Evolutionary conservation across 768 basidiomycete genomes (phyloP).

Genomic region (Ephemerocybe angulata): DNA sequence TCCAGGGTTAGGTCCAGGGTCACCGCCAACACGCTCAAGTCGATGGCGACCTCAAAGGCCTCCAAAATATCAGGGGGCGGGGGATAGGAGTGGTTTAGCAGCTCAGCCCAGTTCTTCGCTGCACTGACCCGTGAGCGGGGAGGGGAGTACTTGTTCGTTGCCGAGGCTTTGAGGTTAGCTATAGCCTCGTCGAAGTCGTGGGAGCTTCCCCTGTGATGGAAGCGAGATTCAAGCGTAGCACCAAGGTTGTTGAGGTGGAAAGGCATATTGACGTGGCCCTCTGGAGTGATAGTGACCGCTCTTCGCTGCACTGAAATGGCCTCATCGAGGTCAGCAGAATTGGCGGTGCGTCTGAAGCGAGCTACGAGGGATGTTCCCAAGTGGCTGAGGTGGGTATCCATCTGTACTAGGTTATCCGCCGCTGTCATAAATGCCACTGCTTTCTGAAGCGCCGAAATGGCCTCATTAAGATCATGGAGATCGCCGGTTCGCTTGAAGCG

Average conservation of each 20-base stretch:
- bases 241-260: not conserved
- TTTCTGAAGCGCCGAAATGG: too few relatives aligned
- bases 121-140: too few relatives aligned
- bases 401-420: too few relatives aligned
- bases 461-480: too few relatives aligned
- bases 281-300: slow-evolving; percentile 8
- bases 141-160: too few relatives aligned
- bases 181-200: not conserved
- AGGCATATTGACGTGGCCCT: not conserved
- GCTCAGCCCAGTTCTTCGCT: slow-evolving; percentile 1
- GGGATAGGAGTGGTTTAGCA: not conserved
- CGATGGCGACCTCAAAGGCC: not conserved
- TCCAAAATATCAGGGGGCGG: not conserved
- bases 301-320: slow-evolving; percentile 10
- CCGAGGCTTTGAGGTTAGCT: too few relatives aligned
- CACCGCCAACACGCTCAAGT: not conserved
- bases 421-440: too few relatives aligned
- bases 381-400: too few relatives aligned
- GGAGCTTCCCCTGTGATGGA: slow-evolving; percentile 2
- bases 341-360: not conserved
- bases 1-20: slow-evolving; percentile 6
- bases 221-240: slow-evolving; percentile 15
- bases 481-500: too few relatives aligned
- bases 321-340: slow-evolving; percentile 11
- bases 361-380: not conserved